Evolutionary conservation across 169 alveolate genomes (phyloP), one percentile per base, ranked within the genome.

Genomic region (Cryptosporidium tyzzeri): DNA sequence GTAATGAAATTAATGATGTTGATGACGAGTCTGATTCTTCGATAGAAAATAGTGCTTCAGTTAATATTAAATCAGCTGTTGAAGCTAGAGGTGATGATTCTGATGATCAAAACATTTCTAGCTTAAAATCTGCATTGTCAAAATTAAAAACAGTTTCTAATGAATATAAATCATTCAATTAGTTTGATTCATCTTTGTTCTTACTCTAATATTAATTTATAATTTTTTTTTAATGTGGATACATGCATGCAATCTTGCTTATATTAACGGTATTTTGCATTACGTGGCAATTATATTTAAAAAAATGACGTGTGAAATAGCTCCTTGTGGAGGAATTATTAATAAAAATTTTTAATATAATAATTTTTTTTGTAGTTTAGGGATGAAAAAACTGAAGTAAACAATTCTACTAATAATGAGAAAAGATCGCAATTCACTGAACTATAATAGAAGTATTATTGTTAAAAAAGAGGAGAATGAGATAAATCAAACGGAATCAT

Each of bases 401-500:
- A 12, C 9, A 39, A 9, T 23, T 44, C 23, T 41, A 21, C 8
- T n/a, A 29, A 37, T 23, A 10, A 69, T 50, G 84, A 23, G 58
- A 44, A 69, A 45, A 69, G 84, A 69, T 69, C 84, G 84, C 84
- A 69, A 69, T 41, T 69, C 84, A 69, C 10, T 45, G 58, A 39
- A 10, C 12, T 16, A 39, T 16, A 69, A 29, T 33, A 69, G 26
- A 41, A 26, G 39, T 26, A 16, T 29, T 14, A 26, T 69, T 45
- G 37, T 69, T 69, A 21, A 26, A 21, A 26, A 10, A 37, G 41
- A 41, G 58, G 62, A 18, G 5, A 70, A 45, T 44, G 62, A 51
- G 6, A 21, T 39, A 29, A 48, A 48, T 71, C 59, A 50, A 29
- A 44, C 12, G 2, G 48, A 35, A 51, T n/a, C 23, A 29, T 35